Evolutionary conservation across 345 rosid species (phyloP).

Genomic region (Draba incana): DNA sequence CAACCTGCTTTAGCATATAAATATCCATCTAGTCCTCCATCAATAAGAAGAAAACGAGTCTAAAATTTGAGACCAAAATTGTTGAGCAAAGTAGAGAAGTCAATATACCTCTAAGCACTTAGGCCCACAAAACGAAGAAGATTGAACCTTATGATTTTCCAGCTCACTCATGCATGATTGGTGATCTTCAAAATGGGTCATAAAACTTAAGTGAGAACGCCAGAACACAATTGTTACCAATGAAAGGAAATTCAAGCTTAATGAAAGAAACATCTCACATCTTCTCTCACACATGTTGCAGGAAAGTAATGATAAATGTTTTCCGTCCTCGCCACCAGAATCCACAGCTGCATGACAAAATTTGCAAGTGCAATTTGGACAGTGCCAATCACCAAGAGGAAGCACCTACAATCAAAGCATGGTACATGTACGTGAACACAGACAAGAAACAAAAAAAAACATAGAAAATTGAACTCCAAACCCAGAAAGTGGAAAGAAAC

Average conservation of each 20-base stretch:
- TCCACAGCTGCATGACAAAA: slow-evolving; percentile 66
- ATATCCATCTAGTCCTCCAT: too few relatives aligned
- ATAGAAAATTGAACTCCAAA: not conserved
- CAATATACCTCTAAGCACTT: slow-evolving; percentile 81
- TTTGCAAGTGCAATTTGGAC: slow-evolving; percentile 92
- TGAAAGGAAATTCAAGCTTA: slow-evolving; percentile 7
- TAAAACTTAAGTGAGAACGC: slow-evolving; percentile 30
- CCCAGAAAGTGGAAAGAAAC: slow-evolving; percentile 15
- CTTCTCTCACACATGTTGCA: slow-evolving; percentile 84
- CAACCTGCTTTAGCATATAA: slow-evolving; percentile 1
- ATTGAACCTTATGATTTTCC: slow-evolving; percentile 49
- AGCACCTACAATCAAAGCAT: slow-evolving; percentile 60
- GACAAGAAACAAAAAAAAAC: not conserved
- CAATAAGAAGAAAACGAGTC: not conserved
- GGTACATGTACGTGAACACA: slow-evolving; percentile 29
- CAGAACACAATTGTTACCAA: slow-evolving; percentile 21
- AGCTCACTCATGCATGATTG: slow-evolving; percentile 56
- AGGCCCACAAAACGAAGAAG: slow-evolving; percentile 67
- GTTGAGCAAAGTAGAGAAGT: slow-evolving; percentile 14
- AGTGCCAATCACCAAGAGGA: slow-evolving; percentile 92
- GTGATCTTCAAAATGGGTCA: slow-evolving; percentile 61
- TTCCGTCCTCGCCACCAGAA: slow-evolving; percentile 40
- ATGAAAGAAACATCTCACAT: slow-evolving; percentile 54
- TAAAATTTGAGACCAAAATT: slow-evolving; percentile 9
- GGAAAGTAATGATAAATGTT: slow-evolving; percentile 35